Conservation (phyloP, 2,329 filamentous ascomycete genomes). For the Metarhizium anisopliae region DNA sequence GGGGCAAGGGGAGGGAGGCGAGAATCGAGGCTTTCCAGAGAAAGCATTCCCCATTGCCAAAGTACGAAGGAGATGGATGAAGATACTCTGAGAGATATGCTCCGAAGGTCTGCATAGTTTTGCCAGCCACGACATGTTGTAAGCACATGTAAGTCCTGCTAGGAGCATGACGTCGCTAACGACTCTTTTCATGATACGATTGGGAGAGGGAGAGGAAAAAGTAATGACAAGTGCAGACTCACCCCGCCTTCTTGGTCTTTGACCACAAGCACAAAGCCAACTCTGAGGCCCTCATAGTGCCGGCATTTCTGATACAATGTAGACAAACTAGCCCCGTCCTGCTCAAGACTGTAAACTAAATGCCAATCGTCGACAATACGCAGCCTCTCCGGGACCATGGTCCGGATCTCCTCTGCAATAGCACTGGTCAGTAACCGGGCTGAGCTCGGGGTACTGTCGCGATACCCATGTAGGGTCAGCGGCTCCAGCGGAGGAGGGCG, state of each 20-base stretch:
- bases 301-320: conserved; percentile 80
- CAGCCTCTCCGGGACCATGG: conserved; percentile 77
- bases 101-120: conserved; percentile 59
- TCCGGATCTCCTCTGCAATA: conserved; percentile 85
- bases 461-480: conserved; percentile 59
- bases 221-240: conserved; percentile 26
- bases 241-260: conserved; percentile 68
- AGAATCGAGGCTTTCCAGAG: conserved; percentile 54
- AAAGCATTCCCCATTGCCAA: conserved; percentile 91
- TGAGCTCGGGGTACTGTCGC: conserved; percentile 45
- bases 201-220: not conserved
- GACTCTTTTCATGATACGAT: not conserved
- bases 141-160: not conserved
- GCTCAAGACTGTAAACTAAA: conserved; percentile 80
- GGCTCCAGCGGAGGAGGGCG: conserved; percentile 84
- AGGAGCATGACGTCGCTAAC: not conserved
- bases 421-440: conserved; percentile 60
- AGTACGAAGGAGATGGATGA: conserved; percentile 75
- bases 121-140: not conserved
- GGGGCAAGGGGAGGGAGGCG: conserved; percentile 42
- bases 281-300: conserved; percentile 56
- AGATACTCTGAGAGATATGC: conserved; percentile 89
- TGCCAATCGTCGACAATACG: conserved; percentile 84
- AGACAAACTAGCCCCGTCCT: conserved; percentile 78
- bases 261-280: conserved; percentile 85